phyloP scores from a whole-genome alignment of 768 basidiomycete species.

The Flagelloscypha sp. region DNA sequence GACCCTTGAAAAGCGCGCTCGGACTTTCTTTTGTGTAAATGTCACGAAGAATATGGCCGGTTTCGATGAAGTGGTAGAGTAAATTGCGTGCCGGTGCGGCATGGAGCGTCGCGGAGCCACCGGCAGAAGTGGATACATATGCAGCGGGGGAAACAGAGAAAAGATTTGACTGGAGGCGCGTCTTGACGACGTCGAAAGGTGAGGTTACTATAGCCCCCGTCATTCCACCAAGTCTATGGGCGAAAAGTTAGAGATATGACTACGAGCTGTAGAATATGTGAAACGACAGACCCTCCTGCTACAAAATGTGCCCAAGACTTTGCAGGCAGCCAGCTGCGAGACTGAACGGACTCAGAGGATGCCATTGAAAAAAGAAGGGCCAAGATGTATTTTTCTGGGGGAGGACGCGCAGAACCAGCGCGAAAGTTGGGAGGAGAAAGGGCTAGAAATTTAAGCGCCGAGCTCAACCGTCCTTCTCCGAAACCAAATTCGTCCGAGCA shows the following conservation, averaged over 20 bases:
- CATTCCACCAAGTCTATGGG: conserved; percentile 84
- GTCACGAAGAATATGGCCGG: conserved; percentile 78
- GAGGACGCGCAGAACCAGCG: too few relatives aligned
- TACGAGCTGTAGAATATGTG: neutral
- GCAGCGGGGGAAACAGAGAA: conserved; percentile 42
- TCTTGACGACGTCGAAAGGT: conserved; percentile 98
- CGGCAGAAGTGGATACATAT: conserved; percentile 27
- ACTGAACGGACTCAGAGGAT: too few relatives aligned
- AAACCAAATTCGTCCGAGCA: too few relatives aligned
- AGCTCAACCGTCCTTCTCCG: too few relatives aligned
- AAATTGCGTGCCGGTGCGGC: conserved; percentile 37
- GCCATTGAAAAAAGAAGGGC: too few relatives aligned
- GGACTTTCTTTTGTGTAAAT: conserved; percentile 87
- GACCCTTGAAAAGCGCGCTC: conserved; percentile 85
- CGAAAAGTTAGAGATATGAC: conserved; percentile 6
- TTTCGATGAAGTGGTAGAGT: conserved; percentile 92
- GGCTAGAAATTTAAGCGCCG: too few relatives aligned
- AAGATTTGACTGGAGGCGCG: conserved; percentile 86
- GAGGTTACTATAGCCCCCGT: conserved; percentile 94
- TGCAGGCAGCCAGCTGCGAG: too few relatives aligned
- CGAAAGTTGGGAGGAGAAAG: too few relatives aligned
- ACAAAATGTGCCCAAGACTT: conserved; percentile 82
- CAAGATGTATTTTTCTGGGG: too few relatives aligned
- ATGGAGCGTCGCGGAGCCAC: conserved; percentile 28
- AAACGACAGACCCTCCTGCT: conserved; percentile 68